Evolutionary conservation across 805 yeast species (phyloP).

Genomic region (Metschnikowia reukaufii): DNA sequence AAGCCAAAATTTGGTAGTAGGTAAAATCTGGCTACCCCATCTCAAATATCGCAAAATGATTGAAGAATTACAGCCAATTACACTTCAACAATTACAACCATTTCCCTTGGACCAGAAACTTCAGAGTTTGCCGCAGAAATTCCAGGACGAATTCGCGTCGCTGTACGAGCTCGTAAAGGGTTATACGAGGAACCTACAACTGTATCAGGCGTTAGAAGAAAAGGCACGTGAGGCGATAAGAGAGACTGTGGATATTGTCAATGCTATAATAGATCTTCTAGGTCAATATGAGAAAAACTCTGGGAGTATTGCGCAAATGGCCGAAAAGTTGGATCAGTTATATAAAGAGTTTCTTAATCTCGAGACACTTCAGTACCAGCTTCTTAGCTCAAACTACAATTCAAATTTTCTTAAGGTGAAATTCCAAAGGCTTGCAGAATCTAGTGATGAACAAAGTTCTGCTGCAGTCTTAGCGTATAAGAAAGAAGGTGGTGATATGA

Average conservation of each 20-base stretch:
- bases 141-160: slow-evolving; percentile 27
- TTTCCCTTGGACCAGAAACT: slow-evolving; percentile 32
- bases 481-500: slow-evolving; percentile 16
- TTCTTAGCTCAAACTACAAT: slow-evolving; percentile 38
- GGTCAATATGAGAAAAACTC: slow-evolving; percentile 21
- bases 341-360: slow-evolving; percentile 35
- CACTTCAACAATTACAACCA: slow-evolving; percentile 13
- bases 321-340: slow-evolving; percentile 23
- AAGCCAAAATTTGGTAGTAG: neutral
- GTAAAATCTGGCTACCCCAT: no score
- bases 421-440: slow-evolving; percentile 10
- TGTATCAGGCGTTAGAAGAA: slow-evolving; percentile 24
- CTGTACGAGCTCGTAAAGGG: slow-evolving; percentile 30
- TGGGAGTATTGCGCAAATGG: slow-evolving; percentile 25
- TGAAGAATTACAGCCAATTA: slow-evolving; percentile 1
- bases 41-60: neutral
- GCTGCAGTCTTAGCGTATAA: slow-evolving; percentile 3
- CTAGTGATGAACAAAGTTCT: slow-evolving; percentile 7
- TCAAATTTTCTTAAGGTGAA: slow-evolving; percentile 22
- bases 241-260: slow-evolving; percentile 21
- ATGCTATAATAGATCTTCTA: slow-evolving; percentile 22
- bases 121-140: slow-evolving; percentile 29
- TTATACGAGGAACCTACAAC: slow-evolving; percentile 24
- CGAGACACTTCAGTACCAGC: slow-evolving; percentile 41
- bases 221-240: slow-evolving; percentile 21